Base-by-base conservation (phyloP, 2,329 filamentous ascomycete species). In the Paraconiothyrium sp. region DNA sequence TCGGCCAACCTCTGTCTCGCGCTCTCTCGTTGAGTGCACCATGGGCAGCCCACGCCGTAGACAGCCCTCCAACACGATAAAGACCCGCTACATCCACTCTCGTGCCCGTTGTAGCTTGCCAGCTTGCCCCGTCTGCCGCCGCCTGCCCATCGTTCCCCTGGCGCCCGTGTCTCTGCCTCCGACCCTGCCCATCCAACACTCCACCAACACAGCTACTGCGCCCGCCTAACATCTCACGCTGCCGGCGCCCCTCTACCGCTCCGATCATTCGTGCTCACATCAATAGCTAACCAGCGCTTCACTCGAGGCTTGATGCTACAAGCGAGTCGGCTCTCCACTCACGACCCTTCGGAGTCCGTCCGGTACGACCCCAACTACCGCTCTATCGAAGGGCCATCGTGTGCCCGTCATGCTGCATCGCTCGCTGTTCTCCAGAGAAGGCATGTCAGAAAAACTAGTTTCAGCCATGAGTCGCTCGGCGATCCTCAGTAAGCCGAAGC, bases 261-360 rank as follows among this genome's bases (percentile, higher is more conserved):
- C 55, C 48, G 35, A 49, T 35, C 52, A 55, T 55, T 55, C 39
- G 52, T 30, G 27, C 39, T 22, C 35, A 20, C 9, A 10, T 22
- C 39, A 14, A 52, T 24, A 8, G 34, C 24, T 44, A 34, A 20
- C 54, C 54, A 57, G 20, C 30, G 3, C n/a, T 27, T 39, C 52
- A 7, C 41, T n/a, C 54, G 32, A 30, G 46, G 8, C 16, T 16
- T 50, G 46, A 44, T 22, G 13, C 11, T n/a, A 16, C 52, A 46
- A 32, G 24, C 52, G 27, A 56, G 16, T 32, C 54, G 58, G 52
- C 52, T 60, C 58, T 57, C 58, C 58, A 51, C 58, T 55, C 50
- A 39, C 37, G 47, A 41, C 35, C 32, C 20, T 57, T 55, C 58
- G 58, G 58, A 59, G 50, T 59, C 58, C 58, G 58, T 47, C 57